Base-by-base conservation (phyloP, 108 stramenopile species). In the Skeletonema marinoi region DNA sequence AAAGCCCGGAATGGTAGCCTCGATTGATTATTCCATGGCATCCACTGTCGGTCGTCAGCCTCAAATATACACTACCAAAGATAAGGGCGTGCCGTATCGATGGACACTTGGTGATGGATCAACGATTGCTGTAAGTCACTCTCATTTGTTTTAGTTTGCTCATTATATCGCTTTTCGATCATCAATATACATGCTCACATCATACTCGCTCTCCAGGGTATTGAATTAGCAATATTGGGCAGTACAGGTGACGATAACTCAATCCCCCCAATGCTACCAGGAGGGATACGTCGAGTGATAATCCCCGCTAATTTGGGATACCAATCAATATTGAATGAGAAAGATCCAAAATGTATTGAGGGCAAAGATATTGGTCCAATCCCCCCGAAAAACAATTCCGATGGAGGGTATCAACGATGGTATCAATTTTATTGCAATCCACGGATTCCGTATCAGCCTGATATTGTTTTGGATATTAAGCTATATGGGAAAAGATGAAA, bases 371-470 rank as follows among this genome's bases (percentile, higher is more conserved):
- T 70, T 31, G 69, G 69, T 14, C 69, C 69, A 0, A 70, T 70
- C 11, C 69, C 69, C 3, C 69, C 69, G 0, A 70, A 70, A 60
- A 56, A 19, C 14, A 58, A 70, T 16, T 19, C 25, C 13, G 30
- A 30, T 31, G 69, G 61, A 60, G 69, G 21, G 17, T 70, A 70
- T 29, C 69, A 70, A 7, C 60, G 69, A 62, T 70, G 69, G 69
- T 70, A 70, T 64, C 17, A 19, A 4, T 70, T 70, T 61, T 70
- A 70, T 25, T 70, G 69, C 69, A 70, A 70, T 32, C 69, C 69
- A 31, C 29, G 69, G 13, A 70, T 70, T 11, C 69, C 69, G 30
- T 70, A 70, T 61, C 69, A 70, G 61, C 69, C 69, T 32, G 69
- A 70, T 64, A 19, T 70, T 19, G 69, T 70, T 19, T 31, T 70